Evolutionary conservation across 768 basidiomycete species (phyloP).

Genomic region (Chalciporus piperatus): DNA sequence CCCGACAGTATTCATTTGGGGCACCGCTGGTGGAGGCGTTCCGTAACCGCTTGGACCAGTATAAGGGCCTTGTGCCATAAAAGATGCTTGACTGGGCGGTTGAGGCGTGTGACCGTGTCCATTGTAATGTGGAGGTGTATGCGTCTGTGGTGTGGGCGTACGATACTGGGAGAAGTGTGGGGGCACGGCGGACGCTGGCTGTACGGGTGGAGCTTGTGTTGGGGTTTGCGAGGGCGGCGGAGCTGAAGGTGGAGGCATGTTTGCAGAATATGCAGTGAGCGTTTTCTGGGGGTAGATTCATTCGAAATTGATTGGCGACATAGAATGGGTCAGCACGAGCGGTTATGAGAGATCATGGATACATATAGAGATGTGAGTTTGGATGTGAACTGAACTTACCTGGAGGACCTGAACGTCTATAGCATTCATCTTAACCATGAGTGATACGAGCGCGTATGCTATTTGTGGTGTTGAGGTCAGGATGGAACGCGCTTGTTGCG

Average conservation of each 20-base stretch:
- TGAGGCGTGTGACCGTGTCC: conserved; percentile 30
- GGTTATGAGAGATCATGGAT: no score
- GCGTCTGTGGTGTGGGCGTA: conserved; percentile 35
- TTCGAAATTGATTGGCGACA: neutral
- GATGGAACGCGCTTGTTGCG: conserved; percentile 64
- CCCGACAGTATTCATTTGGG: conserved; percentile 18
- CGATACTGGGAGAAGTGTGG: conserved; percentile 38
- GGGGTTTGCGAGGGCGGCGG: conserved; percentile 24
- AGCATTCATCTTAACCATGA: conserved; percentile 77
- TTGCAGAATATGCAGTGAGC: conserved; percentile 48
- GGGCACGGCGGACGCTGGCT: conserved; percentile 43
- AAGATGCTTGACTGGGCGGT: conserved; percentile 17
- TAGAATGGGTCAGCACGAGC: no score
- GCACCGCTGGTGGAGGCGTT: conserved; percentile 19
- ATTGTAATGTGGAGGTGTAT: conserved; percentile 28
- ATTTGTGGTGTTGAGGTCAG: conserved; percentile 73
- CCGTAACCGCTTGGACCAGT: conserved; percentile 14
- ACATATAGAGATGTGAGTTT: neutral
- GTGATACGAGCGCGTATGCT: conserved; percentile 69
- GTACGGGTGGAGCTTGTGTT: conserved; percentile 16
- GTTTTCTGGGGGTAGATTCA: conserved; percentile 47
- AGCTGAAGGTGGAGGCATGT: conserved; percentile 17
- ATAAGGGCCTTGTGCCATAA: conserved; percentile 20
- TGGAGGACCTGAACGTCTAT: conserved; percentile 75
- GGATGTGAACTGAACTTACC: conserved; percentile 35